Conservation (phyloP, 1,284 basidiomycete genomes). For the Microbotryum lychnidis-dioicae region DNA sequence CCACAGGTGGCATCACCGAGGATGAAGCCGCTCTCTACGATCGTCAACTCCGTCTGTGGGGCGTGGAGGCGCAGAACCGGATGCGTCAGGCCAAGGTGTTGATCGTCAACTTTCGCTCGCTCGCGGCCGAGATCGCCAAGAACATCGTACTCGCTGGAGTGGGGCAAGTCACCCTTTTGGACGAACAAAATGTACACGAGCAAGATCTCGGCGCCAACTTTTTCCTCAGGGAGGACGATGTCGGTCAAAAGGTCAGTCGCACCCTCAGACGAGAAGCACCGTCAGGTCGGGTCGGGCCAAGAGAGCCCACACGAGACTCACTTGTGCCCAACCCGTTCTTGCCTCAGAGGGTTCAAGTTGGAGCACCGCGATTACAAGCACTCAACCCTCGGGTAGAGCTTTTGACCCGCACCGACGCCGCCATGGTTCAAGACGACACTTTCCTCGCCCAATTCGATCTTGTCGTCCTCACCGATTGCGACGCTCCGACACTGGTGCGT, state of each 20-base stretch:
- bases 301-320: not conserved
- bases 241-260: slow-evolving; percentile 66
- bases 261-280: not conserved
- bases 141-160: slow-evolving; percentile 61
- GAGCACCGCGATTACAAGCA: slow-evolving; percentile 70
- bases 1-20: slow-evolving; percentile 34
- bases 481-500: slow-evolving; percentile 56
- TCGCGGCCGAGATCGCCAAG: slow-evolving; percentile 93
- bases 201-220: slow-evolving; percentile 87
- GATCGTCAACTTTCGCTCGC: slow-evolving; percentile 65
- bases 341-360: slow-evolving; percentile 68
- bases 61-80: slow-evolving; percentile 93
- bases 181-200: slow-evolving; percentile 44
- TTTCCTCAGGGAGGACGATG: slow-evolving; percentile 86
- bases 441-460: slow-evolving; percentile 45
- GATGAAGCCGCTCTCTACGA: slow-evolving; percentile 86
- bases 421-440: slow-evolving; percentile 34
- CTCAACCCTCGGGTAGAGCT: slow-evolving; percentile 87
- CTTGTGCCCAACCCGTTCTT: slow-evolving; percentile 19
- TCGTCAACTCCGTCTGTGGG: slow-evolving; percentile 91
- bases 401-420: slow-evolving; percentile 51
- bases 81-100: slow-evolving; percentile 91
- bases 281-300: not conserved
- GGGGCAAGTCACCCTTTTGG: slow-evolving; percentile 50
- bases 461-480: slow-evolving; percentile 35